phyloP scores from a whole-genome alignment of 2,329 filamentous ascomycete species.

The Fusarium praegraminearum region DNA sequence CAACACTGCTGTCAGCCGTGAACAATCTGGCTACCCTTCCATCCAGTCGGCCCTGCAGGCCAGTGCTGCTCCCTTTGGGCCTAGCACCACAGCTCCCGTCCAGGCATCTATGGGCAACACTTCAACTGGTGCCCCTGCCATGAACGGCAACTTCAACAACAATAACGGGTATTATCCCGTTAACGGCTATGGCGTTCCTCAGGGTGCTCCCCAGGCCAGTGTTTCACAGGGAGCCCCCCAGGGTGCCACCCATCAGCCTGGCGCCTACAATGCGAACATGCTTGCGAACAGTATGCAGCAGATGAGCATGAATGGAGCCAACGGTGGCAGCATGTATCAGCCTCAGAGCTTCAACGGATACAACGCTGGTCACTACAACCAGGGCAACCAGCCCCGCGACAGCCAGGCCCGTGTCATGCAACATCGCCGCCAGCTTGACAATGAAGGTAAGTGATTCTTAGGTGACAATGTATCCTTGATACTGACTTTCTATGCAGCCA shows the following conservation, averaged over 20 bases:
- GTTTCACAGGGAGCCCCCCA: constrained; percentile 24
- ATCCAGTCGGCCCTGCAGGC: constrained; percentile 82
- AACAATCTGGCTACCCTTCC: constrained; percentile 66
- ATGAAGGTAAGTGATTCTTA: constrained; percentile 66
- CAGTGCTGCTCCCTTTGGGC: constrained; percentile 82
- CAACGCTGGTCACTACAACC: constrained; percentile 61
- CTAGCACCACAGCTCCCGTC: constrained; percentile 57
- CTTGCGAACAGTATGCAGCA: constrained; percentile 76
- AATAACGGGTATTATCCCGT: constrained; percentile 51
- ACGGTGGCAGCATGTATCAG: constrained; percentile 62
- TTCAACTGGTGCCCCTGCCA: constrained; percentile 40
- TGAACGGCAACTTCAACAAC: constrained; percentile 49
- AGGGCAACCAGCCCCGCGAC: constrained; percentile 72
- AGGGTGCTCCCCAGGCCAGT: constrained; percentile 34
- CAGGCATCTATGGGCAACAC: constrained; percentile 47
- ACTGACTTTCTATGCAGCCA: constrained; percentile 61
- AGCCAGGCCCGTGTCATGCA: constrained; percentile 81
- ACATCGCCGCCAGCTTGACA: constrained; percentile 79
- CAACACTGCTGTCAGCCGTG: constrained; percentile 56
- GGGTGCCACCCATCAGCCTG: constrained; percentile 43
- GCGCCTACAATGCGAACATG: constrained; percentile 58
- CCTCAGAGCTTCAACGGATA: constrained; percentile 70
- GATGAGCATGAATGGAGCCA: constrained; percentile 66
- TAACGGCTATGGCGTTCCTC: constrained; percentile 49
- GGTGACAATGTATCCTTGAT: background rate